Base-by-base conservation (phyloP, 495 filamentous ascomycete species). In the Coniosporium apollinis region DNA sequence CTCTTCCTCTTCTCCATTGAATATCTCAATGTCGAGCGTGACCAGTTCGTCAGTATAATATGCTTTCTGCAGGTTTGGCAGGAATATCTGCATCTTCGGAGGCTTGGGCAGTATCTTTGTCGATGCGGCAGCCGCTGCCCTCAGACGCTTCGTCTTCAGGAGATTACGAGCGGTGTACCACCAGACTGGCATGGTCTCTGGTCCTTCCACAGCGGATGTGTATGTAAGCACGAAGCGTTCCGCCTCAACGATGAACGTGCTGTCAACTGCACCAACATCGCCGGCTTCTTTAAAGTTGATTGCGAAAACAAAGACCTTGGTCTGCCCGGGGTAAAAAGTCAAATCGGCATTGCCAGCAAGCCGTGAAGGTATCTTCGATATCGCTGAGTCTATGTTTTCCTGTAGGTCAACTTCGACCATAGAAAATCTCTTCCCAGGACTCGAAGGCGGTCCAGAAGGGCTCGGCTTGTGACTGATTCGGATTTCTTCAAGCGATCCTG, bases 41-140 rank as follows among this genome's bases (percentile, higher is more conserved):
- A 94, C 65, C 1, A 57, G 49, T 56, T 99, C 89, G 48, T 87
- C 76, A 2, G 76, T 76, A 47, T 92, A 96, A 54, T 89, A 91
- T 21, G 78, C 71, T 16, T 70, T 61, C 37, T 62, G 60, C 30
- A 77, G 55, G 30, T 70, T 65, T 2, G 66, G 59, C 15, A 79
- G 54, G 18, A 60, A 64, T 22, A 96, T 67, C 40, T 79, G 71
- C 56, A 99, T 75, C 51, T 94, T 96, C 0, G 89, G 89, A 26
- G 89, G 89, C 49, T 89, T 79, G 3, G 87, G 89, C 37, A 83
- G 62, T 22, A 96, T 73, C 30, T 68, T 79, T 20, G 78, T 65
- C 43, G 57, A 43, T 13, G 62, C 59, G 8, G 67, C 59, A 22
- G 69, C 59, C 17, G 46, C 40, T 26, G 66, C 57, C 16, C 64